A percentile compares a stretch with the other conserved stretches of the same genome.
These are phyloP conservation scores for Dioscorea dumetorum DNA, from an alignment of 106 monocot species.

Conservation along the genomic window DNA sequence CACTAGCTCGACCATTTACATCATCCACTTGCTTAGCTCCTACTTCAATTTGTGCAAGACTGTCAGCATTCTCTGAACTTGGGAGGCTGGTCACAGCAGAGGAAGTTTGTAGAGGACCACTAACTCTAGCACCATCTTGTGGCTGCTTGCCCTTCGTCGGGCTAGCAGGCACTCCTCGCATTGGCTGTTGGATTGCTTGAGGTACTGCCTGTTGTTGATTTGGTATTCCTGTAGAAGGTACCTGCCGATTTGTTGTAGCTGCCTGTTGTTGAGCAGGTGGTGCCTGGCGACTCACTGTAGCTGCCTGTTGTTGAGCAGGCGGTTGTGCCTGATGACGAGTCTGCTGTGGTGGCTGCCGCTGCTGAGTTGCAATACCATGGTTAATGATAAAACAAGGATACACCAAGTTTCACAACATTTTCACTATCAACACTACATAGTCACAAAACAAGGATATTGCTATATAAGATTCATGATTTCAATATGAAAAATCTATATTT, in stretches of 20 bases:
- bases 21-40: constrained; percentile 9
- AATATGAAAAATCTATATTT: too few species aligned
- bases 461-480: too few species aligned
- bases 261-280: constrained; percentile 7
- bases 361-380: background rate
- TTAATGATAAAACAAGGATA: too few species aligned
- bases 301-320: constrained; percentile 6
- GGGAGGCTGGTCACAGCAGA: background rate
- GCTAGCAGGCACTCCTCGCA: background rate
- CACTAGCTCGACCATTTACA: background rate
- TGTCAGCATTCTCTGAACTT: background rate
- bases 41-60: background rate
- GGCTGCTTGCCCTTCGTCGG: constrained; percentile 5
- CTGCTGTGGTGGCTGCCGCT: constrained; percentile 2
- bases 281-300: background rate
- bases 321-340: background rate
- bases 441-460: too few species aligned
- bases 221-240: constrained; percentile 8
- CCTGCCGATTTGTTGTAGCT: background rate
- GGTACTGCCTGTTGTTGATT: background rate
- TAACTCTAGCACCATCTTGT: constrained; percentile 1
- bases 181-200: constrained; percentile 3
- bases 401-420: too few species aligned
- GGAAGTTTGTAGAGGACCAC: background rate
- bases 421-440: too few species aligned